phyloP scores from a whole-genome alignment of 2,329 filamentous ascomycete genomes.

The Monilinia vaccinii-corymbosi region DNA sequence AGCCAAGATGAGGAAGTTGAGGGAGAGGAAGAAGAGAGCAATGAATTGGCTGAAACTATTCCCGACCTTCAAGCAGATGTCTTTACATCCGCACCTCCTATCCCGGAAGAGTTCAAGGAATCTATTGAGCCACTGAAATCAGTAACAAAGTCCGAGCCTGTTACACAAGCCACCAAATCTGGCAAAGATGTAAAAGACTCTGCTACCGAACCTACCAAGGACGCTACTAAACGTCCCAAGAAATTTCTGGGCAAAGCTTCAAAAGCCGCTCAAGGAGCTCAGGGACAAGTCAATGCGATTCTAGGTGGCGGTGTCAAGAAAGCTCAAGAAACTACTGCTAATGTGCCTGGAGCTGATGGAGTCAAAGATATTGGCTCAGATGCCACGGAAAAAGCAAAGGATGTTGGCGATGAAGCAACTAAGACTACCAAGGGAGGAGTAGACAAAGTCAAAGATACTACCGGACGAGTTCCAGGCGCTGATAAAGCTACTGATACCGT shows the following conservation, averaged over 20 bases:
- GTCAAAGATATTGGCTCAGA: background rate
- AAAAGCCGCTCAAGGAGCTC: background rate
- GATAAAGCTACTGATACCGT: background rate
- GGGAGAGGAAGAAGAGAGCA: background rate
- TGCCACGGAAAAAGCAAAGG: background rate
- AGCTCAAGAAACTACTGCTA: background rate
- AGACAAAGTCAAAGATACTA: background rate
- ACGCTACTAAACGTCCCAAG: conserved; percentile 2
- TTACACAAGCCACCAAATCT: background rate
- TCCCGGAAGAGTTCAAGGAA: background rate
- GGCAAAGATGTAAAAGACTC: background rate
- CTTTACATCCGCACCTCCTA: conserved; percentile 7
- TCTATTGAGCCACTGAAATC: background rate
- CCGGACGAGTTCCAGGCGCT: background rate
- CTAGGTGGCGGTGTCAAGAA: background rate
- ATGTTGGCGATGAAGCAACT: background rate
- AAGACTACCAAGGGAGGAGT: background rate
- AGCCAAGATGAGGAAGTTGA: conserved; percentile 2
- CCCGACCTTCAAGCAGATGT: conserved; percentile 1
- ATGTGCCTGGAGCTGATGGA: background rate
- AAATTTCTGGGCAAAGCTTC: conserved; percentile 9
- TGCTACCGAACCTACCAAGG: background rate
- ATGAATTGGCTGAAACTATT: background rate
- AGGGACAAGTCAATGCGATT: background rate
- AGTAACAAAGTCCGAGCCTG: background rate